phyloP scores from a whole-genome alignment of 441 rosid species.

The Pelargonium australe region DNA sequence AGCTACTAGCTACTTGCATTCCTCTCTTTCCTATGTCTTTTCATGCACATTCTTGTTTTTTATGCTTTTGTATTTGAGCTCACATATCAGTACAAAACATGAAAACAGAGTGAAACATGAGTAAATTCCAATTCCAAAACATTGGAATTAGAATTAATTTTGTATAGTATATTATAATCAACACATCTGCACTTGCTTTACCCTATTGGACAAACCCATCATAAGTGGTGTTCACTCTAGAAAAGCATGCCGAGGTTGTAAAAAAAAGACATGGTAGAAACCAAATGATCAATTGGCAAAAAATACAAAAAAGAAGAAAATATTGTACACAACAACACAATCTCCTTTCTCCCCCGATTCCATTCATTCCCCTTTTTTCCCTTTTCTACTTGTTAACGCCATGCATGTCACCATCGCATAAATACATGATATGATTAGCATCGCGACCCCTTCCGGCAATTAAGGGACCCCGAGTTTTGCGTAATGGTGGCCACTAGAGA shows the following conservation, averaged over 20 bases:
- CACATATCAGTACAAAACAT: background rate
- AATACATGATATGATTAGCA: constrained; percentile 34
- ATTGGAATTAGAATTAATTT: too few relatives aligned
- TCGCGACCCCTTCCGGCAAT: constrained; percentile 48
- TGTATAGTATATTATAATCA: background rate
- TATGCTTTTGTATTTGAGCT: background rate
- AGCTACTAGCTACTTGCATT: background rate
- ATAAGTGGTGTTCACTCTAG: background rate
- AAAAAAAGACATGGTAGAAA: too few relatives aligned
- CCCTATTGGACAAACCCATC: background rate
- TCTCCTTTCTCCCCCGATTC: too few relatives aligned
- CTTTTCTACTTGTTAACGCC: background rate
- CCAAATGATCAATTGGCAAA: too few relatives aligned
- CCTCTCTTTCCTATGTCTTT: background rate
- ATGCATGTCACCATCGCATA: too few relatives aligned
- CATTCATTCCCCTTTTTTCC: too few relatives aligned
- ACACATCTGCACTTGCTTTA: background rate
- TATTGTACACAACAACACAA: too few relatives aligned
- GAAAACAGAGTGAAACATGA: background rate
- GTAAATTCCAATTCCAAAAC: background rate
- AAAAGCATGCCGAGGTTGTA: background rate
- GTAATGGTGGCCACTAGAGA: constrained; percentile 72
- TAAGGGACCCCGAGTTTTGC: constrained; percentile 54
- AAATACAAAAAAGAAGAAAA: too few relatives aligned
- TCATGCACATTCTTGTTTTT: background rate